These are phyloP conservation scores for Porphyrellus sp. DNA, from an alignment of 1,284 basidiomycete species.

Conservation along the genomic window DNA sequence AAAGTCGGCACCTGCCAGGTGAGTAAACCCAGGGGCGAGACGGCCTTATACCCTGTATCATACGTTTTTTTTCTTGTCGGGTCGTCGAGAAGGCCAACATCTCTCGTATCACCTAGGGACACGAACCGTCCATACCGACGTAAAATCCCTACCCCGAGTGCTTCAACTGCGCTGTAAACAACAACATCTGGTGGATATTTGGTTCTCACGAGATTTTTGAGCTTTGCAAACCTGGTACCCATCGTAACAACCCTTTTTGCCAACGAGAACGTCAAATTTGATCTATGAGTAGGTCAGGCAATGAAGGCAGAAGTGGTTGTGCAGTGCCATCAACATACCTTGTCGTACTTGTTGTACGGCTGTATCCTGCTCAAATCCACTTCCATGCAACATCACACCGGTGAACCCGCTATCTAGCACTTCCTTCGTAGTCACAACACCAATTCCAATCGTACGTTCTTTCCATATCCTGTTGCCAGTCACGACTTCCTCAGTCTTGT, in stretches of 20 bases:
- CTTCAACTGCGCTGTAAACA: conserved; percentile 90
- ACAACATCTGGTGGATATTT: conserved; percentile 76
- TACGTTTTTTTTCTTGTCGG: too few species aligned
- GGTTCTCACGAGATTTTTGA: conserved; percentile 96
- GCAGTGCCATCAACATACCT: conserved; percentile 45
- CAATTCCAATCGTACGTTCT: conserved; percentile 88
- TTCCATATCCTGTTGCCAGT: conserved; percentile 99
- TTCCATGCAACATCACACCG: conserved; percentile 96
- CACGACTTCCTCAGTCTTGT: conserved; percentile 98
- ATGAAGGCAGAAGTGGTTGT: not conserved
- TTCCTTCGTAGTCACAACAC: conserved; percentile 88
- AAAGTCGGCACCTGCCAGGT: conserved; percentile 89
- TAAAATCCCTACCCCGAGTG: conserved; percentile 99
- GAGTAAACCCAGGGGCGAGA: conserved; percentile 91
- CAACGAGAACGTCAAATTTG: conserved; percentile 96
- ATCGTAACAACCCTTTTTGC: conserved; percentile 96
- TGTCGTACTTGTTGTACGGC: conserved; percentile 96
- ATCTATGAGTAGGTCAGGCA: conserved; percentile 48
- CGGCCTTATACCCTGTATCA: too few species aligned
- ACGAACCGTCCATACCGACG: conserved; percentile 72
- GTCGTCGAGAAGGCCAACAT: too few species aligned
- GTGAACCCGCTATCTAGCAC: conserved; percentile 94
- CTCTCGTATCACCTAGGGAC: too few species aligned
- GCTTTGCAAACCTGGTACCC: conserved; percentile 95
- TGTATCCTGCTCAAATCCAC: conserved; percentile 89